Percentiles rank a stretch among this genome's conserved stretches.
Conservation (phyloP, 208 protist species). For the Spironucleus salmonicida region DNA sequence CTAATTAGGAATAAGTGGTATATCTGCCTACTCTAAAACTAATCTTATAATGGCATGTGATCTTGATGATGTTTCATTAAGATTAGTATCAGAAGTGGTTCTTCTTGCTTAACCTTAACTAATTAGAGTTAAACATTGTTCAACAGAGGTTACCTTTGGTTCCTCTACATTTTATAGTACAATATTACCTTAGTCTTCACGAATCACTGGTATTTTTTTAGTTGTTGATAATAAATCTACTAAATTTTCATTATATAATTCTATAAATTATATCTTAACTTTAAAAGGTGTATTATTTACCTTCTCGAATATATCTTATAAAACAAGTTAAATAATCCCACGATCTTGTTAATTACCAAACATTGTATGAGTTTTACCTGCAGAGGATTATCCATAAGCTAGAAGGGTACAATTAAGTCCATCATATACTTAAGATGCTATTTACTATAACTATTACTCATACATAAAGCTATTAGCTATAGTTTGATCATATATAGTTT, state of each 20-base stretch:
- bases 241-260: conserved; percentile 31
- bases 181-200: background rate
- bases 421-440: no score
- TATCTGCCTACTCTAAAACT: background rate
- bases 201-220: background rate
- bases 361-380: conserved; percentile 33
- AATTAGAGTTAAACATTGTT: background rate
- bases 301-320: conserved; percentile 10
- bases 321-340: conserved; percentile 10
- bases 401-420: conserved; percentile 30
- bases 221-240: conserved; percentile 7
- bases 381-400: conserved; percentile 32
- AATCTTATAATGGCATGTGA: conserved; percentile 29
- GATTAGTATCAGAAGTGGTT: conserved; percentile 6
- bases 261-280: background rate
- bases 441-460: no score
- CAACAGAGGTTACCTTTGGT: background rate
- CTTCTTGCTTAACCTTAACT: background rate
- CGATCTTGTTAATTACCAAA: background rate
- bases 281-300: background rate
- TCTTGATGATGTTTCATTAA: conserved; percentile 29
- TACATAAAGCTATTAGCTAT: no score
- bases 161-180: background rate
- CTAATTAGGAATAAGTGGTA: background rate
- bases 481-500: no score